phyloP scores from a whole-genome alignment of 371 early-diverging fungal genomes.

The Mucor sp. region DNA sequence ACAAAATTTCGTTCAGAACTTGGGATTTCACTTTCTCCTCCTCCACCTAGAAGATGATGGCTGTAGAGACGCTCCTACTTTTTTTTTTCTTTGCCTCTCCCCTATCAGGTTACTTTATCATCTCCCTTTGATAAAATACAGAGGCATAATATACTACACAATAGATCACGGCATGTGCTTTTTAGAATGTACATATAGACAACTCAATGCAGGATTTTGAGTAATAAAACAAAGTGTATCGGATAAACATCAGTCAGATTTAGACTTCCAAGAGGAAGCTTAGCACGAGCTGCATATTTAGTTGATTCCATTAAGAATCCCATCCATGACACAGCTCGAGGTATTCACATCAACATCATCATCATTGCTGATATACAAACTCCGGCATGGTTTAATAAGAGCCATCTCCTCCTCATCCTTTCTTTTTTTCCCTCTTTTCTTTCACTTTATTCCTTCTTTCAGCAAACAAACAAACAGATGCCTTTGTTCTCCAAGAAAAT shows the following conservation, averaged over 20 bases:
- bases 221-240: neutral
- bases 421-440: conserved; percentile 5
- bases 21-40: neutral
- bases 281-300: no score
- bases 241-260: no score
- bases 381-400: neutral
- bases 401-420: neutral
- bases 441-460: conserved; percentile 8
- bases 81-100: no score
- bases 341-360: neutral
- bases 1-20: conserved; percentile 1
- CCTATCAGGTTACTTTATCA: neutral
- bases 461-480: conserved; percentile 11
- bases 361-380: neutral
- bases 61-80: no score
- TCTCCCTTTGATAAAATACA: neutral
- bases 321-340: neutral
- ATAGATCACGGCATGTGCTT: neutral
- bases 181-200: neutral
- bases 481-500: conserved; percentile 50
- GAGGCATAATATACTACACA: no score
- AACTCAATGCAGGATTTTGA: neutral
- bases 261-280: no score
- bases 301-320: no score
- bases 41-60: neutral